These are phyloP conservation scores for Microthlaspi erraticum DNA, from an alignment of 345 rosid species.

Conservation along the genomic window DNA sequence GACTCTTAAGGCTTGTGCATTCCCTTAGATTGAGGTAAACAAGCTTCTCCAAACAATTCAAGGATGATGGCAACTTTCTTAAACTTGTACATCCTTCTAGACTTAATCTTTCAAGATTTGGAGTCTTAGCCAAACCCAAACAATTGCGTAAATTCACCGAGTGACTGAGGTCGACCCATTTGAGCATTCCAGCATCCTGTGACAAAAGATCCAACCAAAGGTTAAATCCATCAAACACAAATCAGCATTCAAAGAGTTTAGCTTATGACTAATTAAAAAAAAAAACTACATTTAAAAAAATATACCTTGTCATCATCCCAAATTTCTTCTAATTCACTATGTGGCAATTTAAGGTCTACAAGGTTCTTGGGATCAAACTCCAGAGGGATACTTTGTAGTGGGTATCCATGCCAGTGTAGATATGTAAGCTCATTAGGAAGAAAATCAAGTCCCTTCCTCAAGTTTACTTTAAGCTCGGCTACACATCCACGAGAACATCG, in stretches of 20 bases:
- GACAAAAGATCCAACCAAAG: background rate
- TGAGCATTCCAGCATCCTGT: conserved; percentile 45
- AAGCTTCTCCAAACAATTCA: conserved; percentile 40
- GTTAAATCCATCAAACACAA: background rate
- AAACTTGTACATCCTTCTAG: conserved; percentile 45
- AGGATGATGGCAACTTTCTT: conserved; percentile 30
- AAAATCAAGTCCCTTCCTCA: conserved; percentile 35
- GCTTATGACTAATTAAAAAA: background rate
- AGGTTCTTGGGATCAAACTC: conserved; percentile 38
- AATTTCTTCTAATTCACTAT: conserved; percentile 38
- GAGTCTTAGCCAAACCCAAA: conserved; percentile 41
- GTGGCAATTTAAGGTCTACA: conserved; percentile 37
- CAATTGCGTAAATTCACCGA: conserved; percentile 29
- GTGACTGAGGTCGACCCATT: conserved; percentile 35
- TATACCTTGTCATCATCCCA: conserved; percentile 46
- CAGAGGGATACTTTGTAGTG: conserved; percentile 38
- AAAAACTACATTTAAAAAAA: background rate
- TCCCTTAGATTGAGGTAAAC: conserved; percentile 34
- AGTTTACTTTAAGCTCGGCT: conserved; percentile 7
- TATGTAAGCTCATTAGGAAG: conserved; percentile 43
- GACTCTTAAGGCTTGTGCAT: conserved; percentile 39
- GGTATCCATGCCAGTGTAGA: conserved; percentile 47
- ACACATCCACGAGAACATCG: conserved; percentile 31
- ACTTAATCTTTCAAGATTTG: conserved; percentile 37
- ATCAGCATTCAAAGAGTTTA: background rate